Evolutionary conservation across 2,329 filamentous ascomycete species (phyloP), one percentile per base, ranked within the genome.

Genomic region (Fusarium denticulatum): DNA sequence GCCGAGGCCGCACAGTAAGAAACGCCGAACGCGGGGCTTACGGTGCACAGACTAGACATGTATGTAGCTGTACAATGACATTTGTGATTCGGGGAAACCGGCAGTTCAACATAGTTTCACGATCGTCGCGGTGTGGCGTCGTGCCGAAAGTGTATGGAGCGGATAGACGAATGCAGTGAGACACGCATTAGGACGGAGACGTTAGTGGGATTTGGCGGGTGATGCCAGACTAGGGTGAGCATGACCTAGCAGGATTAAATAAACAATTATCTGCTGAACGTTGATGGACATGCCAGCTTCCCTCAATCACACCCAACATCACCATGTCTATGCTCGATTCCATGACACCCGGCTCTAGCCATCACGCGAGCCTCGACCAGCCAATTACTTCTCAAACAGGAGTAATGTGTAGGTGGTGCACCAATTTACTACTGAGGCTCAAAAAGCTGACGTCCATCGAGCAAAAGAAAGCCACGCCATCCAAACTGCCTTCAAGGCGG

Each of bases 1-100:
- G 66, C 55, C 7, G 60, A 65, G 30, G 42, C 60, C 8, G 46
- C 47, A 16, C 32, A 46, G 22, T 69, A 68, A 13, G 39, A 16
- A 37, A 15, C 2, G 11, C 24, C 32, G 58, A 26, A 63, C 22
- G 28, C 18, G 20, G 52, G 26, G 52, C 12, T n/a, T 6, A 12
- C 12, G 14, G 4, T 28, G 7, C 20, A 45, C 46, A 32, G 15
- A n/a, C 12, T 34, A 34, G 46, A 42, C 46, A 56, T 15, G 37
- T 24, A 43, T 16, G 49, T 61, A 43, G 11, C 20, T 43, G 58
- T 22, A 56, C 10, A 34, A 37, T 61, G 47, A 28, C 47, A 61
- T 40, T 16, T 42, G 18, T 28, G 13, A 30, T 18, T n/a, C 36
- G 22, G 36, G 36, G 26, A 55, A 5, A 12, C 49, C 20, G 49